phyloP scores from a whole-genome alignment of 169 alveolate species.

The Sarcocystis neurona region DNA sequence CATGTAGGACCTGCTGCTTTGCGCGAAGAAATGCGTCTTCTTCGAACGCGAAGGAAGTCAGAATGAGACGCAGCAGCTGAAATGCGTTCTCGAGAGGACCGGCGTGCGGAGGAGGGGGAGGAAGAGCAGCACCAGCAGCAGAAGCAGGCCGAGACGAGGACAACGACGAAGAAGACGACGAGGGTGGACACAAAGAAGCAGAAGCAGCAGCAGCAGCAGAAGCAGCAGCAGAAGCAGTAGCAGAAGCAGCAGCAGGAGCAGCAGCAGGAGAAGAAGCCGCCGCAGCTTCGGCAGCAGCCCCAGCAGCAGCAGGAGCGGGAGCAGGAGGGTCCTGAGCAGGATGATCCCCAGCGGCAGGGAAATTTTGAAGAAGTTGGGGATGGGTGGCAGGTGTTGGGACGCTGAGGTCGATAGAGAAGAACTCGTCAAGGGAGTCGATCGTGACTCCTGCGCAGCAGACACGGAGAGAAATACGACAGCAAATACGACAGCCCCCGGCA shows the following conservation, averaged over 20 bases:
- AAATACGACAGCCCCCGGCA: too few species aligned
- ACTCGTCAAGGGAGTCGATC: constrained; percentile 78
- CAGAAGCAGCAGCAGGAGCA: too few species aligned
- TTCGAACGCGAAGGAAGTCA: constrained; percentile 70
- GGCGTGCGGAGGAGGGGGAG: constrained; percentile 49
- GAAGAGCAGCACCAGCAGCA: constrained; percentile 54
- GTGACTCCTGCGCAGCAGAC: constrained; percentile 72
- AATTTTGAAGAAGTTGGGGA: background rate
- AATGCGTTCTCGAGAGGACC: constrained; percentile 60
- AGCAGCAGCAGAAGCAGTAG: too few species aligned
- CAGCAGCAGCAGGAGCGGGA: constrained; percentile 49
- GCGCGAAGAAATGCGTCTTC: constrained; percentile 78
- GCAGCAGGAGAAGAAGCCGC: too few species aligned
- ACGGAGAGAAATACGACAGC: too few species aligned
- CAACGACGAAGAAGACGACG: constrained; percentile 65
- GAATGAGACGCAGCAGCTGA: constrained; percentile 62
- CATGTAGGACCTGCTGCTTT: constrained; percentile 67
- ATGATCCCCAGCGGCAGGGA: too few species aligned
- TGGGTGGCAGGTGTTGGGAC: constrained; percentile 54
- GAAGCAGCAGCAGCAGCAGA: too few species aligned
- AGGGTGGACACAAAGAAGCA: too few species aligned
- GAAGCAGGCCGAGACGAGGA: too few species aligned
- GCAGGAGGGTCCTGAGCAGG: too few species aligned
- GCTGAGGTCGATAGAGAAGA: constrained; percentile 75
- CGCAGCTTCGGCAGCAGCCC: background rate